Evolutionary conservation across 2,329 filamentous ascomycete species (phyloP).

Genomic region (Pseudogymnoascus sp.): DNA sequence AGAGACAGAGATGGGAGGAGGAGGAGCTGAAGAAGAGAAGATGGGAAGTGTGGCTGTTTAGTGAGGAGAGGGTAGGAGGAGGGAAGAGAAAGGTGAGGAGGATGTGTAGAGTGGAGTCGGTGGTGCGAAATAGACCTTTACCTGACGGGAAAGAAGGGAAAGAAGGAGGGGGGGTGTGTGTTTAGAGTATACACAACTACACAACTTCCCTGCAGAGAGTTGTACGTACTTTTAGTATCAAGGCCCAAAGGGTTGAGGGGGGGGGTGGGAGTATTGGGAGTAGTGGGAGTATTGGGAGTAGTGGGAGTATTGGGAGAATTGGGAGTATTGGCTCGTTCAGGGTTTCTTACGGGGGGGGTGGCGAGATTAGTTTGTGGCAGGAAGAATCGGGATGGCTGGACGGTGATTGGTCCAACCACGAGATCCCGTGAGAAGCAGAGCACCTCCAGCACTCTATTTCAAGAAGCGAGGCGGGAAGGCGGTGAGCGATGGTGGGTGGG

Average conservation of each 20-base stretch:
- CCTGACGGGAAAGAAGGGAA: neutral
- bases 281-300: neutral
- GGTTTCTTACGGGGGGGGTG: neutral
- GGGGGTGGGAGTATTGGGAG: neutral
- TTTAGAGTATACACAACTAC: neutral
- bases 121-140: neutral
- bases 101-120: constrained; percentile 2
- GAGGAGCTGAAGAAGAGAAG: neutral
- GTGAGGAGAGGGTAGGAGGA: neutral
- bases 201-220: neutral
- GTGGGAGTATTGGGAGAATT: neutral
- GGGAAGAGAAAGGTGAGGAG: neutral
- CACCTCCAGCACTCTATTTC: neutral
- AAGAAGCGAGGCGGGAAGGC: neutral
- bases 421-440: neutral
- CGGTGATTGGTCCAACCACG: neutral
- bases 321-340: neutral
- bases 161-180: neutral
- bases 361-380: neutral
- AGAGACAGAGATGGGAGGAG: neutral
- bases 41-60: constrained; percentile 4
- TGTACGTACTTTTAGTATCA: neutral
- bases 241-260: neutral
- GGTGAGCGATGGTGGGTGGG: neutral
- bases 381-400: neutral